Conservation (phyloP, 352 stramenopile species). For the Pythium biforme region DNA sequence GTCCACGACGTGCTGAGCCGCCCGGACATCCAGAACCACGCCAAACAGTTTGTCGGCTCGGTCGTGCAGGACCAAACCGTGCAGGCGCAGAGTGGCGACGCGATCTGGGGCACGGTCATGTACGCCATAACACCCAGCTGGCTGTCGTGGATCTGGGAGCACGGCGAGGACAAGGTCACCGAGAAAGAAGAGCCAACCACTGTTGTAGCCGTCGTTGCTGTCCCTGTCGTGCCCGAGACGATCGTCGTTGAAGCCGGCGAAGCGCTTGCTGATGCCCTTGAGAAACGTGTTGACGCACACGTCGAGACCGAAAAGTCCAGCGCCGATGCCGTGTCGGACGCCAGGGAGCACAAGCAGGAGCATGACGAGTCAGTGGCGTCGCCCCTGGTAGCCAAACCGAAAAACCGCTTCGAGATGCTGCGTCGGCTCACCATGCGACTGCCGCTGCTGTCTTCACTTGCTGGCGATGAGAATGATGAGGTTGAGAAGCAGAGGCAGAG, state of each 20-base stretch:
- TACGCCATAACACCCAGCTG: slow-evolving; percentile 75
- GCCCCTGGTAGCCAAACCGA: not conserved
- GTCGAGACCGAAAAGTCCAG: not conserved
- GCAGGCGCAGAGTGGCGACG: slow-evolving; percentile 71
- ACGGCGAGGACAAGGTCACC: slow-evolving; percentile 16
- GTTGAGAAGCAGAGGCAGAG: not conserved
- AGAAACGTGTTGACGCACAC: not conserved
- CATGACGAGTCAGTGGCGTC: not conserved
- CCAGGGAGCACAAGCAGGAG: not conserved
- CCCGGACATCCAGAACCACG: slow-evolving; percentile 73
- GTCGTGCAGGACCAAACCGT: slow-evolving; percentile 85
- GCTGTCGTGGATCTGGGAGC: slow-evolving; percentile 78
- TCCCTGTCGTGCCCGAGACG: slow-evolving; percentile 32
- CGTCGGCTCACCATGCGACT: slow-evolving; percentile 19
- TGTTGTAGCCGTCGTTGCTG: slow-evolving; percentile 15
- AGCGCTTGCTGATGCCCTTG: slow-evolving; percentile 8
- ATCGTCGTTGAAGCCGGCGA: slow-evolving; percentile 29
- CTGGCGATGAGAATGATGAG: slow-evolving; percentile 1
- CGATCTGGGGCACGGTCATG: slow-evolving; percentile 78
- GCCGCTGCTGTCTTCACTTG: not conserved
- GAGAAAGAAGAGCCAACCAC: slow-evolving; percentile 2
- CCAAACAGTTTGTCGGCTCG: slow-evolving; percentile 77
- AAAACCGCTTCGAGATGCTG: slow-evolving; percentile 22
- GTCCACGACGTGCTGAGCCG: slow-evolving; percentile 78
- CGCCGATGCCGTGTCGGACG: not conserved